A percentile compares a stretch with the other conserved stretches of the same genome.
Conservation (phyloP, 2,329 filamentous ascomycete species). For the Leptographium galeiforme region DNA sequence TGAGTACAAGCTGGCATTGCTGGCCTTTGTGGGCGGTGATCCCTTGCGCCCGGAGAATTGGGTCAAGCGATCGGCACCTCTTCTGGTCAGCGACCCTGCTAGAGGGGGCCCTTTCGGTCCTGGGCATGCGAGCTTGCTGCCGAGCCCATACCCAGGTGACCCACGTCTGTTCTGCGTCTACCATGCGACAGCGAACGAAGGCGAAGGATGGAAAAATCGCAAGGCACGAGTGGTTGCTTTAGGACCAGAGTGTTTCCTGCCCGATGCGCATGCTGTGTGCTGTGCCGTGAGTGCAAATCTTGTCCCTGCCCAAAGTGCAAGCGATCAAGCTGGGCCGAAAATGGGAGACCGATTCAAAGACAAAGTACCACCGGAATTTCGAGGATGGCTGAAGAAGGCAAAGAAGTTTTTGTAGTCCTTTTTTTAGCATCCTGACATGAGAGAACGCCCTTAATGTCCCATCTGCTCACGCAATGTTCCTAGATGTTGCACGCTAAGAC, state of each 20-base stretch:
- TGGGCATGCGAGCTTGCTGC: slow-evolving; percentile 11
- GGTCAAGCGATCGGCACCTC: slow-evolving; percentile 4
- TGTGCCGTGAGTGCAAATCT: not conserved
- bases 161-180: slow-evolving; percentile 11
- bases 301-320: too few relatives aligned
- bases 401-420: too few relatives aligned
- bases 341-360: too few relatives aligned
- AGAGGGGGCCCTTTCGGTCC: slow-evolving; percentile 9
- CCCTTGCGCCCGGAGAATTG: slow-evolving; percentile 7
- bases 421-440: not conserved
- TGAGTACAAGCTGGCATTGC: slow-evolving; percentile 11
- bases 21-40: slow-evolving; percentile 8
- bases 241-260: slow-evolving; percentile 6
- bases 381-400: not conserved
- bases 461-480: too few relatives aligned
- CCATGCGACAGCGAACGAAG: slow-evolving; percentile 8
- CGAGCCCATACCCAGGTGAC: slow-evolving; percentile 7
- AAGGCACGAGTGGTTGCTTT: slow-evolving; percentile 10
- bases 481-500: too few relatives aligned
- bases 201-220: slow-evolving; percentile 12
- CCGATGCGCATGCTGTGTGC: slow-evolving; percentile 5
- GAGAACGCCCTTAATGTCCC: too few relatives aligned
- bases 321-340: too few relatives aligned
- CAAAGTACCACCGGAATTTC: too few relatives aligned
- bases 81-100: not conserved